Evolutionary conservation across 2,329 filamentous ascomycete genomes (phyloP), one percentile per base, ranked within the genome.

Genomic region (Grosmannia serpens): DNA sequence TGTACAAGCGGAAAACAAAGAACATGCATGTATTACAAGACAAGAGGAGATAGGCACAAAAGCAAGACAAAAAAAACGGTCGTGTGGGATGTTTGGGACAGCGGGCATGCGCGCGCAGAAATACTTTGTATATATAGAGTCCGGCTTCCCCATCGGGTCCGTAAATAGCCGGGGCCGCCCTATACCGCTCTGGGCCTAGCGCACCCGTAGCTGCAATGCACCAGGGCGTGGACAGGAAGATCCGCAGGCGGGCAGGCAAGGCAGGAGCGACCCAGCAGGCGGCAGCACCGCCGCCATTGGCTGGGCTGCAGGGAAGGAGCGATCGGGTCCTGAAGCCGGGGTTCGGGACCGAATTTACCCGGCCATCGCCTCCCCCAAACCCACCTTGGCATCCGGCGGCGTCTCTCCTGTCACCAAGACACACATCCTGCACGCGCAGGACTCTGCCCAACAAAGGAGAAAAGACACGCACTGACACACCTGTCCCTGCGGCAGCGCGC

Each of bases 141-240:
- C 41, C 59, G 59, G 58, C 64, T 67, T 66, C 66, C 66, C 66
- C 64, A 67, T 67, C 65, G 64, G 64, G 64, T 62, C 61, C 62
- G 61, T 61, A 61, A 54, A 58, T 60, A 58, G 54, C 60, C 50
- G 51, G 55, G 17, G 33, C 26, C 10, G 41, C 9, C 1, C 52
- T 41, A 56, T 51, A 3, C 60, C 58, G 1, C n/a, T 35, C 29
- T 5, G 1, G 44, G 59, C 13, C 46, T 62, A 60, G 59, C 56
- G 55, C 46, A 55, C 41, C 54, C 55, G 53, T 52, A 57, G 29
- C 53, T 53, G 33, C 46, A 26, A 22, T 55, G 55, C 24, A 35
- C 33, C 53, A 53, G 56, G 56, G 17, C 26, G n/a, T 46, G 6
- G 9, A 15, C 20, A 15, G 35, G 15, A 44, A 44, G 41, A 22